A percentile compares a stretch with the other conserved stretches of the same genome.
phyloP scores from a whole-genome alignment of 768 basidiomycete species.

The Calvatia gigantea region DNA sequence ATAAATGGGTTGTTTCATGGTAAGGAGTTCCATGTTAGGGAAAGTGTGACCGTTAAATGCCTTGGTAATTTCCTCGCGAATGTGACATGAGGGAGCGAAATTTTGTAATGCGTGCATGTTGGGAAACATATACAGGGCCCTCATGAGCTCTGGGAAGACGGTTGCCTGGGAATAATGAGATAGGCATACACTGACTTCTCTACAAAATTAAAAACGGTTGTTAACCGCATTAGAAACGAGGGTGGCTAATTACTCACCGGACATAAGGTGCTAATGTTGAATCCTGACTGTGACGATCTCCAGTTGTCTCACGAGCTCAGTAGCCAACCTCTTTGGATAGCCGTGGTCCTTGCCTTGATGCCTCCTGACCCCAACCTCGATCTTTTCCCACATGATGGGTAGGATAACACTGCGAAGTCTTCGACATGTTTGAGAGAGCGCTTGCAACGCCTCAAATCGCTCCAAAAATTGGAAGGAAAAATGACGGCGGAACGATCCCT shows the following conservation, averaged over 20 bases:
- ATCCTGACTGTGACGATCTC: conserved; percentile 16
- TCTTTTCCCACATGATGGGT: conserved; percentile 13
- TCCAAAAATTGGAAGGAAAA: not conserved
- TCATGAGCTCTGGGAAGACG: not conserved
- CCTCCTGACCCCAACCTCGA: conserved; percentile 12
- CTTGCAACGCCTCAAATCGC: not conserved
- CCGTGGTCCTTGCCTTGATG: not conserved
- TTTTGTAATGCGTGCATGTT: not conserved
- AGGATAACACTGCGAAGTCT: conserved; percentile 12
- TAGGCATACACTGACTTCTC: not conserved
- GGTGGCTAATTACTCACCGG: not conserved
- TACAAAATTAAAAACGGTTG: not conserved
- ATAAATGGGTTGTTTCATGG: not conserved
- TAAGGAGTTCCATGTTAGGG: not conserved
- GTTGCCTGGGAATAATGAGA: not conserved
- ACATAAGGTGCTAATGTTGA: conserved; percentile 13
- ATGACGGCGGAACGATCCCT: not conserved
- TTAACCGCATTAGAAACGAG: not conserved
- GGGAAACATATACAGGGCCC: not conserved
- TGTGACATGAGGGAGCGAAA: not conserved
- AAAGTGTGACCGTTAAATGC: not conserved
- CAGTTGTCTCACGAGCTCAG: conserved; percentile 15
- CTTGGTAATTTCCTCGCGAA: not conserved
- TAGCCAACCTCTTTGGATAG: conserved; percentile 1
- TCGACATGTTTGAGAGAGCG: conserved; percentile 15